These are phyloP conservation scores for Actinomortierella wolfii DNA, from an alignment of 371 early-diverging fungal species.

Conservation along the genomic window DNA sequence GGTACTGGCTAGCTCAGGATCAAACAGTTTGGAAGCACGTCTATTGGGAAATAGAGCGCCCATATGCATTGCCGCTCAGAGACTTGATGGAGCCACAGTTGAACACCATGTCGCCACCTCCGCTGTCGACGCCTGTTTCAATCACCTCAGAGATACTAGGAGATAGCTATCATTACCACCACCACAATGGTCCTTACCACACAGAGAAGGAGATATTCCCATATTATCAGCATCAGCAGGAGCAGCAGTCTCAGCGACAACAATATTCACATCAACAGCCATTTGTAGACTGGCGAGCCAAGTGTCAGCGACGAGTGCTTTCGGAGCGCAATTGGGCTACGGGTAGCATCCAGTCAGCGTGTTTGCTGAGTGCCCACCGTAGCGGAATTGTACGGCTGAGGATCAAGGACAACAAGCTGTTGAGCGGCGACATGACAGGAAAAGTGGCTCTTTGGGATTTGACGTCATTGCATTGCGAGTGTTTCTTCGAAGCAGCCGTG, in stretches of 20 bases:
- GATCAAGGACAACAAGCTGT: slow-evolving; percentile 23
- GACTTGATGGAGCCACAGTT: background rate
- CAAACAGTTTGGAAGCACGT: slow-evolving; percentile 29
- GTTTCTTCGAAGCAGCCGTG: slow-evolving; percentile 18
- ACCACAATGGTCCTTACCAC: background rate
- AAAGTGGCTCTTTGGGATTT: slow-evolving; percentile 35
- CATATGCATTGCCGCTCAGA: slow-evolving; percentile 19
- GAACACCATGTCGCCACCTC: background rate
- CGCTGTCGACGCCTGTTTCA: background rate
- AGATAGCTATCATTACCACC: background rate
- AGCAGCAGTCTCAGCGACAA: too few relatives aligned
- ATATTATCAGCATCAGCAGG: background rate
- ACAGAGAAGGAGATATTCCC: background rate
- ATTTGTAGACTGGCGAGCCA: slow-evolving; percentile 25
- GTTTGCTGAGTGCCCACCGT: slow-evolving; percentile 16
- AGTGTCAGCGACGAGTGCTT: slow-evolving; percentile 17
- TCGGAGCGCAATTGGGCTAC: slow-evolving; percentile 39
- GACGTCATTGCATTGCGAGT: slow-evolving; percentile 10
- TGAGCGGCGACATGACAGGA: slow-evolving; percentile 38
- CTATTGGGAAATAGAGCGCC: slow-evolving; percentile 17
- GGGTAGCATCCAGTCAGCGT: slow-evolving; percentile 32
- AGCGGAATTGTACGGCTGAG: slow-evolving; percentile 30
- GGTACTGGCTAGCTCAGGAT: slow-evolving; percentile 35
- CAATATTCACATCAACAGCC: background rate
- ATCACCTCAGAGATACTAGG: background rate